Conservation (phyloP, 208 protist genomes). For the Leishmania mexicana region DNA sequence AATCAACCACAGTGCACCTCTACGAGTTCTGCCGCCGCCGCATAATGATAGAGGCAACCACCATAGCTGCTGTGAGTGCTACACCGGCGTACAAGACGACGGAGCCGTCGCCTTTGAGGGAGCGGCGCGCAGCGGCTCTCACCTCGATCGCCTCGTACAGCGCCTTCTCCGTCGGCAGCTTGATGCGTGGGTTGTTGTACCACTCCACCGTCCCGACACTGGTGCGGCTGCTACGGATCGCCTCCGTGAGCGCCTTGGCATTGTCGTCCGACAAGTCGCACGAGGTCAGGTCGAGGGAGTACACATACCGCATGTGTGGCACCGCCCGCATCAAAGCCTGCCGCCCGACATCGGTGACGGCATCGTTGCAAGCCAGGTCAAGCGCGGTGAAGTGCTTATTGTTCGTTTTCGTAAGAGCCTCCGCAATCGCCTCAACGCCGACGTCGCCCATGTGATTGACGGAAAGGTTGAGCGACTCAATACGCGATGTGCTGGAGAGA, state of each 20-base stretch:
- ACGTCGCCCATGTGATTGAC: slow-evolving; percentile 81
- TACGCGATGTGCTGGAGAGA: slow-evolving; percentile 38
- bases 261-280: slow-evolving; percentile 77
- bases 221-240: slow-evolving; percentile 43
- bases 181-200: slow-evolving; percentile 87
- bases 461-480: slow-evolving; percentile 74
- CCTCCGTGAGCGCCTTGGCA: slow-evolving; percentile 42
- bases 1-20: neutral
- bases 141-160: slow-evolving; percentile 57
- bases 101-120: slow-evolving; percentile 15
- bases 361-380: slow-evolving; percentile 78
- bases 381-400: slow-evolving; percentile 57
- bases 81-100: slow-evolving; percentile 25
- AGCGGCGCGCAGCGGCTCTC: slow-evolving; percentile 32
- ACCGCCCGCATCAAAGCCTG: slow-evolving; percentile 46
- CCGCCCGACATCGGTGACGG: slow-evolving; percentile 56
- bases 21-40: slow-evolving; percentile 20
- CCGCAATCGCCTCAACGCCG: slow-evolving; percentile 71
- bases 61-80: slow-evolving; percentile 27
- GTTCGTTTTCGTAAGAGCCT: slow-evolving; percentile 58
- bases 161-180: slow-evolving; percentile 53
- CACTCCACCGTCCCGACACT: slow-evolving; percentile 71
- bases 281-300: slow-evolving; percentile 75
- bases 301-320: slow-evolving; percentile 44
- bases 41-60: slow-evolving; percentile 26